Base-by-base conservation (phyloP, 1,139 yeast species). In the Sugiyamaella pinicola region DNA sequence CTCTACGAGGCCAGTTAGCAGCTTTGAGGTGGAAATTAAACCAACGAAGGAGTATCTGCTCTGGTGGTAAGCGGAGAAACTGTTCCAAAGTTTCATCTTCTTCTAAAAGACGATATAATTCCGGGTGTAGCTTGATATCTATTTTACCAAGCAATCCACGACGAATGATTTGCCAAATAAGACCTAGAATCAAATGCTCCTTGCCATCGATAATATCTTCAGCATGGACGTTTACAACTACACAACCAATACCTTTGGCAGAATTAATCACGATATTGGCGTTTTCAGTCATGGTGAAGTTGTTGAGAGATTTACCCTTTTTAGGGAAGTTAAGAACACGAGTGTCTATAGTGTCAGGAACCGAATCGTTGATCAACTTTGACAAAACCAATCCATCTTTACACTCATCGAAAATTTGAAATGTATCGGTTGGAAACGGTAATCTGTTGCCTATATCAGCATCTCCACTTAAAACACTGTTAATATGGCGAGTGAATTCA, bases 1-100 rank as follows among this genome's bases (percentile, higher is more conserved):
- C 98, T 64, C 90, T 80, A 74, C 96, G 85, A 61, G 80, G 76
- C 81, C 96, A 87, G 37, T 85, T 85, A n/a, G 99, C 97, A 58
- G 93, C 93, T 67, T 87, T 88, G 69, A 93, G 81, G 66, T 93
- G 99, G 73, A 84, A 93, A 70, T 93, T 93, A 78, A 93, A 88
- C 99, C 99, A 93, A 72, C 99, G 85, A 61, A 93, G 78, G 69
- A 93, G 80, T 58, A 93, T 95, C 74, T 93, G 96, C 78, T 93
- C 99, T 55, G 99, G 99, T 48, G 99, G 96, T 55, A 93, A 79
- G 69, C 99, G 84, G 69, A 93, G 78, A 70, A 93, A 93, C 73
- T 93, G 98, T 70, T 95, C 99, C 59, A 93, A 78, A 40, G 98
- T 93, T 73, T 93, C 99, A 69, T 93, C 99, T 42, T 93, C 98